Conservation (phyloP, 2,329 filamentous ascomycete species). For the Sporothrix sp. region DNA sequence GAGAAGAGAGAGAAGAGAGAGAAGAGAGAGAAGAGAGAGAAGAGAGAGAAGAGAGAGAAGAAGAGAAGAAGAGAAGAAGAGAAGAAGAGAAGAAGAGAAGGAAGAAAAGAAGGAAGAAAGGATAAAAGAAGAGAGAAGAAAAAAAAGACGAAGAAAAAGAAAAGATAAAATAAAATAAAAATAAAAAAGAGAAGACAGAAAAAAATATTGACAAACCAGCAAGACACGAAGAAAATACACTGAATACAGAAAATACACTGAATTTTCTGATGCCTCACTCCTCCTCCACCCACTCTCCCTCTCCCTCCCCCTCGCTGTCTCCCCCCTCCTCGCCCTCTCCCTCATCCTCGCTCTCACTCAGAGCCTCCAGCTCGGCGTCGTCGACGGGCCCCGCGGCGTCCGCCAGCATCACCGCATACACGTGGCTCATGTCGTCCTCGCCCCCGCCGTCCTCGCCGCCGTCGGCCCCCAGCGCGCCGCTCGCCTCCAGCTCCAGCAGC, state of each 20-base stretch:
- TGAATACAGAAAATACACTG: too few species aligned
- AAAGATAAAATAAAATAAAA: too few species aligned
- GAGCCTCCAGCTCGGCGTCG: neutral
- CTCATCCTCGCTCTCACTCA: neutral
- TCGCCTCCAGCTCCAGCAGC: conserved; percentile 13
- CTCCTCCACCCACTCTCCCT: neutral
- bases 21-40: neutral
- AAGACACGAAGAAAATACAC: too few species aligned
- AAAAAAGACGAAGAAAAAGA: neutral
- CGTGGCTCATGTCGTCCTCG: conserved; percentile 34
- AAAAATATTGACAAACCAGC: too few species aligned
- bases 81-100: too few species aligned
- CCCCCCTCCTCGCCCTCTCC: neutral
- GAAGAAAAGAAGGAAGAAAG: neutral
- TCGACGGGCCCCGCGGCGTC: neutral
- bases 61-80: neutral
- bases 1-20: neutral
- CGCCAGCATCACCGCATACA: conserved; percentile 4
- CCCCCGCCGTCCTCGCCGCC: conserved; percentile 21
- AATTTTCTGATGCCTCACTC: too few species aligned
- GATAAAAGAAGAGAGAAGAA: neutral
- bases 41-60: neutral
- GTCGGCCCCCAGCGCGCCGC: conserved; percentile 31
- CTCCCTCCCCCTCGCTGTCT: neutral
- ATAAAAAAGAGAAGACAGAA: too few species aligned